Evolutionary conservation across 2,329 filamentous ascomycete species (phyloP).

Genomic region (Curvularia sp.): DNA sequence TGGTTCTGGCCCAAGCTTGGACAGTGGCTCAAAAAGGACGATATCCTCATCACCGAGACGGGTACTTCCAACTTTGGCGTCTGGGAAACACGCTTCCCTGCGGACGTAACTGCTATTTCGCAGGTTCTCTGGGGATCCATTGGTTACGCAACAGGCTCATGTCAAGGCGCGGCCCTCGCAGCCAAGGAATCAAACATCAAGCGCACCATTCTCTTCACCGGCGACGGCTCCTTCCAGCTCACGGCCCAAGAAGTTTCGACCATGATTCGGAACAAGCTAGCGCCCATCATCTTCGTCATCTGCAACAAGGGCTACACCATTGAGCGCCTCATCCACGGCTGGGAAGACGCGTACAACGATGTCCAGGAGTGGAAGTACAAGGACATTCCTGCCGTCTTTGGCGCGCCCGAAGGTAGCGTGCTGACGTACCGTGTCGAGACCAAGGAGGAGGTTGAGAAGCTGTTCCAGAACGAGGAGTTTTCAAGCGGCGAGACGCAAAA

Average conservation of each 20-base stretch:
- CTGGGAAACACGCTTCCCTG: constrained; percentile 82
- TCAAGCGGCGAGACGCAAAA: constrained; percentile 44
- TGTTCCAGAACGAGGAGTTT: constrained; percentile 72
- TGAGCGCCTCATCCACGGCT: constrained; percentile 86
- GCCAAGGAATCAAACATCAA: constrained; percentile 68
- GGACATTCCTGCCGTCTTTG: constrained; percentile 72
- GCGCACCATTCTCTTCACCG: constrained; percentile 84
- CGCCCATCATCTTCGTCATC: constrained; percentile 83
- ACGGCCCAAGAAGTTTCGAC: constrained; percentile 85
- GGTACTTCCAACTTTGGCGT: constrained; percentile 89
- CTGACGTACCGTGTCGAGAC: constrained; percentile 73
- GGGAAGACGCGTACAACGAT: constrained; percentile 82
- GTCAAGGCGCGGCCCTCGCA: constrained; percentile 75
- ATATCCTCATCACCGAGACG: constrained; percentile 85
- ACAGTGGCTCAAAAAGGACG: constrained; percentile 72
- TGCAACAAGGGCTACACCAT: constrained; percentile 91
- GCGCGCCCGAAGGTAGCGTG: constrained; percentile 64
- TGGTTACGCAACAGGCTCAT: constrained; percentile 69
- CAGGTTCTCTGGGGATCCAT: constrained; percentile 78
- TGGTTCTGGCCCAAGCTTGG: constrained; percentile 82
- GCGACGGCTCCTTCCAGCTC: constrained; percentile 85
- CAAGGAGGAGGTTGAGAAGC: constrained; percentile 69
- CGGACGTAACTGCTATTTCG: constrained; percentile 77
- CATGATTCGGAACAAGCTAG: constrained; percentile 77
- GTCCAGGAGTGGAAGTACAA: constrained; percentile 77